A percentile compares a stretch with the other conserved stretches of the same genome.
Conservation (phyloP, 2,329 filamentous ascomycete species). For the Aspergillus carbonarius region DNA sequence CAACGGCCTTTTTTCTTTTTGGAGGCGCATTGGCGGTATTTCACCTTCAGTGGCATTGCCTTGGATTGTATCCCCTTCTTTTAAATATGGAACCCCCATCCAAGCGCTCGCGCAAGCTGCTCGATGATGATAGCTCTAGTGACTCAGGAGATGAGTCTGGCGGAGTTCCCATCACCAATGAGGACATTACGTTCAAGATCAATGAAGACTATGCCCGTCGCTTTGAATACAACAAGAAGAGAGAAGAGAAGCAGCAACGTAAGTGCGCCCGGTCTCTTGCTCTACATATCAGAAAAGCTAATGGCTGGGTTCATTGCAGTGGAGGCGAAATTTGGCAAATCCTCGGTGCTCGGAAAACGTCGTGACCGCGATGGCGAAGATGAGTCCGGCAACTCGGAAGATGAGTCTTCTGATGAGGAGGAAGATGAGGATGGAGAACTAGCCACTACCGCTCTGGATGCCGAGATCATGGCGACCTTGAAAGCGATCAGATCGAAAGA, state of each 20-base stretch:
- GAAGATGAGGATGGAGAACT: slow-evolving; percentile 90
- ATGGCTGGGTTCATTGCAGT: slow-evolving; percentile 51
- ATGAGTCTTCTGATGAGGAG: slow-evolving; percentile 69
- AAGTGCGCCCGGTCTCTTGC: slow-evolving; percentile 16
- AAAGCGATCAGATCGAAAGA: slow-evolving; percentile 88
- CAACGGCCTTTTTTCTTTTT: slow-evolving; percentile 17
- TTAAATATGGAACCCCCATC: slow-evolving; percentile 42
- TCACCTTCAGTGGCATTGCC: background rate
- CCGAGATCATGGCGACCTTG: slow-evolving; percentile 82
- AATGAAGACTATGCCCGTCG: slow-evolving; percentile 86
- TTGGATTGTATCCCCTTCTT: background rate
- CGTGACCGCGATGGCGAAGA: slow-evolving; percentile 39
- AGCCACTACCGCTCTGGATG: slow-evolving; percentile 79
- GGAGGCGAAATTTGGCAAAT: slow-evolving; percentile 78
- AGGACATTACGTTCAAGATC: slow-evolving; percentile 64
- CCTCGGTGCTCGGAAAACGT: slow-evolving; percentile 37
- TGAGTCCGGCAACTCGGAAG: slow-evolving; percentile 57
- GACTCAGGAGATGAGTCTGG: slow-evolving; percentile 42
- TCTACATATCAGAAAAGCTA: background rate
- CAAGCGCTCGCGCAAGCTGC: slow-evolving; percentile 41
- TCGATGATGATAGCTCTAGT: slow-evolving; percentile 43
- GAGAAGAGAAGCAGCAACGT: slow-evolving; percentile 71
- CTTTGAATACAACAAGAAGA: slow-evolving; percentile 97
- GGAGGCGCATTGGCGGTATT: background rate
- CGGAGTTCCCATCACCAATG: slow-evolving; percentile 36